These are phyloP conservation scores for Pythium biforme DNA, from an alignment of 352 stramenopile genomes.

Conservation along the genomic window DNA sequence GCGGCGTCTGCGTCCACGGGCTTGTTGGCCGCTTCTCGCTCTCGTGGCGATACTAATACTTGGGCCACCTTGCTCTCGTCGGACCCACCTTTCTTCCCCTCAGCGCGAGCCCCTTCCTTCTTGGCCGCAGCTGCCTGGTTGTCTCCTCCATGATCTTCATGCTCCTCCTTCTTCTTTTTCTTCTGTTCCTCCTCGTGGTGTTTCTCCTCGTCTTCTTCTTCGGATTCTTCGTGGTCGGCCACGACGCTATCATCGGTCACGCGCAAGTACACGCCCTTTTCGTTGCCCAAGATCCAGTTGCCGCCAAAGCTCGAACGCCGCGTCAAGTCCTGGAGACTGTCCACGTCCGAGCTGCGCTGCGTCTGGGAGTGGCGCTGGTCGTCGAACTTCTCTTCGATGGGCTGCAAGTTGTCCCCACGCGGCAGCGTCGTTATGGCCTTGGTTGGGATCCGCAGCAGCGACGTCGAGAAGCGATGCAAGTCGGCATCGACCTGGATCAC, in stretches of 20 bases:
- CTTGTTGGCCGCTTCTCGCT: background rate
- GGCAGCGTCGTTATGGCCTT: conserved; percentile 78
- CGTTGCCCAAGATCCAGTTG: conserved; percentile 79
- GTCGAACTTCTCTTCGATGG: conserved; percentile 41
- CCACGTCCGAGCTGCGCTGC: conserved; percentile 7
- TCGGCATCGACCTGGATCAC: conserved; percentile 59
- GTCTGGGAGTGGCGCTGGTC: background rate
- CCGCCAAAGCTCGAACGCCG: conserved; percentile 45
- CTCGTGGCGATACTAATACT: background rate
- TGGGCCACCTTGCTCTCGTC: background rate
- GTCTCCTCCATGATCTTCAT: background rate
- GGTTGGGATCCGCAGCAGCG: conserved; percentile 65
- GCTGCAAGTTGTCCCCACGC: conserved; percentile 52
- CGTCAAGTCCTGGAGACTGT: conserved; percentile 9
- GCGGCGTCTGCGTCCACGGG: too few species aligned
- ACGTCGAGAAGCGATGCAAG: conserved; percentile 62
- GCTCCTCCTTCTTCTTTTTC: background rate
- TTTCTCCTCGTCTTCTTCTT: conserved; percentile 22
- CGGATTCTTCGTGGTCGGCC: conserved; percentile 44
- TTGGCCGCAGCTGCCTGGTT: background rate
- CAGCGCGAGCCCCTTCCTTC: background rate
- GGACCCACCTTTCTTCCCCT: too few species aligned
- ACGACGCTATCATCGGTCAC: conserved; percentile 73
- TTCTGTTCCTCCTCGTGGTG: background rate
- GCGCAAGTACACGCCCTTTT: conserved; percentile 75